Conservation (phyloP, 1,284 basidiomycete genomes). For the Filobasidium uniguttulatum region DNA sequence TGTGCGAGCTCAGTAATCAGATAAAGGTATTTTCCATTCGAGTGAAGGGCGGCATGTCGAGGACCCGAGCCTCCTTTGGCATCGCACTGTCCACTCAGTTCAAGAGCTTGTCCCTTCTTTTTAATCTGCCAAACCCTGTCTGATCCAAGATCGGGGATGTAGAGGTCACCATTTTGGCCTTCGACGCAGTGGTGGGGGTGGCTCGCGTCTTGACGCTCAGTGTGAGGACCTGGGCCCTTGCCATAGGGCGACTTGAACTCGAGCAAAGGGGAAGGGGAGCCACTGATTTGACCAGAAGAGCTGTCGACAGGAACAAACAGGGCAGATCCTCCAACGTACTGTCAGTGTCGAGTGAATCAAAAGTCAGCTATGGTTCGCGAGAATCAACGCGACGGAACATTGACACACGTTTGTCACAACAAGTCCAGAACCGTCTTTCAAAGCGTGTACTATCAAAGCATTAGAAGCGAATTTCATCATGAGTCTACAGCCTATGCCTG, state of each 20-base stretch:
- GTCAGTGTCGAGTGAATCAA: conserved; percentile 14
- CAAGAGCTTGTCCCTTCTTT: conserved; percentile 18
- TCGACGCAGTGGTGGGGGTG: conserved; percentile 34
- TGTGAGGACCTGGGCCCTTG: conserved; percentile 21
- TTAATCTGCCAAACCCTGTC: conserved; percentile 30
- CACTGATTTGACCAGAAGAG: conserved; percentile 8
- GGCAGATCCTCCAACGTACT: conserved; percentile 27
- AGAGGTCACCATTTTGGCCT: conserved; percentile 23
- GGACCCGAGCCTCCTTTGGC: conserved; percentile 27
- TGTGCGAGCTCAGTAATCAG: conserved; percentile 31
- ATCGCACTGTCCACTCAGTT: conserved; percentile 26
- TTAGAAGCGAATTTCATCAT: neutral
- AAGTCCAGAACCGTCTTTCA: conserved; percentile 31
- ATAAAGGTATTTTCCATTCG: conserved; percentile 29
- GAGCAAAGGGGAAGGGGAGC: conserved; percentile 10
- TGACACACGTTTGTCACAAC: conserved; percentile 27
- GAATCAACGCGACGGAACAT: neutral
- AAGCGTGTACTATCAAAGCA: conserved; percentile 20
- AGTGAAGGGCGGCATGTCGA: conserved; percentile 21
- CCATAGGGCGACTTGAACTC: conserved; percentile 23
- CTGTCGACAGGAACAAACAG: conserved; percentile 23
- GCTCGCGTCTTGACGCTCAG: conserved; percentile 29
- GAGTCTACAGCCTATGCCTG: neutral
- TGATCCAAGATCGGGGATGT: conserved; percentile 31
- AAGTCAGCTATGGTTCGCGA: neutral